A percentile compares a stretch with the other conserved stretches of the same genome.
Evolutionary conservation across 1,284 basidiomycete genomes (phyloP).

Genomic region (Phellinidium pouzarii): DNA sequence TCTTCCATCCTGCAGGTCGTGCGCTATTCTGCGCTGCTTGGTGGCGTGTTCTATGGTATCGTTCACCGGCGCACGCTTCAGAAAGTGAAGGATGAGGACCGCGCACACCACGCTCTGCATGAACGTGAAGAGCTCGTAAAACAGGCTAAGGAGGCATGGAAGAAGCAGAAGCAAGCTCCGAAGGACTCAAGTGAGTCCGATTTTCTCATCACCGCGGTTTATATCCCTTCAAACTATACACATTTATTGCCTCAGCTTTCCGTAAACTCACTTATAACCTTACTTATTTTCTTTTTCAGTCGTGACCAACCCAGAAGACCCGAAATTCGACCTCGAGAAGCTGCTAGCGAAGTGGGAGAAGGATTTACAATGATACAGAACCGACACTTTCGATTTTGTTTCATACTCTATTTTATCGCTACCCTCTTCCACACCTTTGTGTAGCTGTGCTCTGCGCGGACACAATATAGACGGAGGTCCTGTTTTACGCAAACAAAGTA

Average conservation of each 20-base stretch:
- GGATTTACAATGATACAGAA: constrained; percentile 37
- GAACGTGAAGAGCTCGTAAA: constrained; percentile 74
- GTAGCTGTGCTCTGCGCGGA: background rate
- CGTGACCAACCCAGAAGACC: constrained; percentile 89
- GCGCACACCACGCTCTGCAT: constrained; percentile 61
- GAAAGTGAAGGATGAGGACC: constrained; percentile 69
- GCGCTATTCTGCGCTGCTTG: constrained; percentile 88
- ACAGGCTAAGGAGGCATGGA: constrained; percentile 90
- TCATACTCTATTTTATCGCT: background rate
- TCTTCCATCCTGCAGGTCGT: constrained; percentile 60
- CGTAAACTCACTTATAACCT: constrained; percentile 16
- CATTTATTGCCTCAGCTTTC: background rate
- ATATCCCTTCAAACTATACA: background rate
- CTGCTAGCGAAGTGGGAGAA: constrained; percentile 73
- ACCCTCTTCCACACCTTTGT: background rate
- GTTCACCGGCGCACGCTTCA: constrained; percentile 89
- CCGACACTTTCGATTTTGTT: background rate
- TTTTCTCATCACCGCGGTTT: constrained; percentile 16
- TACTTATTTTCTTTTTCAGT: constrained; percentile 45
- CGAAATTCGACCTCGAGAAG: constrained; percentile 95
- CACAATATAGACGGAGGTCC: background rate
- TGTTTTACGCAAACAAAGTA: constrained; percentile 9
- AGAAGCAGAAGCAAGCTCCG: constrained; percentile 55
- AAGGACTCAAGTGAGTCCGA: constrained; percentile 47
- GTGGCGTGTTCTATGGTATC: constrained; percentile 90